phyloP scores from a whole-genome alignment of 345 rosid genomes.

The Nephelium lappaceum region DNA sequence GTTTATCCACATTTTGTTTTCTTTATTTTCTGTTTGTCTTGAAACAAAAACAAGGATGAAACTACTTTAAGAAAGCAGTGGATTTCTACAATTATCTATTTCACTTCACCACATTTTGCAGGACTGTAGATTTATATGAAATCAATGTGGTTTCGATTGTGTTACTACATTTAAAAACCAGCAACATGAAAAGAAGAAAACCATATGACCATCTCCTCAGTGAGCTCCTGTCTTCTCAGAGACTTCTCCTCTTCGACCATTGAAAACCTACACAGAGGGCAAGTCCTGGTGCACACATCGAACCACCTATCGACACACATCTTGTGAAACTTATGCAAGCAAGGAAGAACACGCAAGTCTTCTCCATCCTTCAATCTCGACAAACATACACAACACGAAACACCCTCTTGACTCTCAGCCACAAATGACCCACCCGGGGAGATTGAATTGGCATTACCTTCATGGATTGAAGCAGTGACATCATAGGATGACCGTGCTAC shows the following conservation, averaged over 20 bases:
- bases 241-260: slow-evolving; percentile 33
- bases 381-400: slow-evolving; percentile 69
- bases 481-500: not conserved
- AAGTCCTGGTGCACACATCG: slow-evolving; percentile 50
- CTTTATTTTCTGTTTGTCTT: no score
- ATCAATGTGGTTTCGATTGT: not conserved
- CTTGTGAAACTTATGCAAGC: slow-evolving; percentile 69
- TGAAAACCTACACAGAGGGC: slow-evolving; percentile 75
- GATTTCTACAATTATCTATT: not conserved
- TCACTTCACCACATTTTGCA: not conserved
- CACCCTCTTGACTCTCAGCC: slow-evolving; percentile 27
- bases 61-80: not conserved
- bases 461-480: not conserved
- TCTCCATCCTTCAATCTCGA: slow-evolving; percentile 47
- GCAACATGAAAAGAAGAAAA: slow-evolving; percentile 64
- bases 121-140: not conserved
- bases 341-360: slow-evolving; percentile 53
- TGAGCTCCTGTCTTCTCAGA: slow-evolving; percentile 37
- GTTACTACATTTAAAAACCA: slow-evolving; percentile 29
- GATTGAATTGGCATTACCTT: not conserved
- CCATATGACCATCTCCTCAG: slow-evolving; percentile 63
- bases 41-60: no score
- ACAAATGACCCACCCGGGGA: slow-evolving; percentile 1
- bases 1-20: no score
- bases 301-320: slow-evolving; percentile 75